Evolutionary conservation across 371 early-diverging fungal genomes (phyloP), one percentile per base, ranked within the genome.

Genomic region (Mucor ambiguus): DNA sequence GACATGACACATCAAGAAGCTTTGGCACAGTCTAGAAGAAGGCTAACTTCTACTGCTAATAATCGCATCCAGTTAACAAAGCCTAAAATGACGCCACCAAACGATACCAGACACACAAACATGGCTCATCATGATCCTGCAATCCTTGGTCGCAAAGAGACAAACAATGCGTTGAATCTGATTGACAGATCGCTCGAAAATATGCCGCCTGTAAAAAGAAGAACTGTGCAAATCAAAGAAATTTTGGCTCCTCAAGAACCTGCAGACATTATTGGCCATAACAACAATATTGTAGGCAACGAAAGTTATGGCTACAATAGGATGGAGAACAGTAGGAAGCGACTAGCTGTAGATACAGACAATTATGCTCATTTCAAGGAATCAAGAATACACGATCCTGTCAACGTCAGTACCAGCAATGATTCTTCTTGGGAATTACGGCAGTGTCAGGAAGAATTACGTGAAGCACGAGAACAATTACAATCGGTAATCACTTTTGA

Each of bases 211-310:
- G 2, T 32, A 10, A 44, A 38, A 58, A 58, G 64, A 64, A 24
- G 70, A 69, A 58, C 55, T 37, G 24, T 60, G 20, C 60, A 60
- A 43, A 9, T 30, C 16, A 60, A 29, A 11, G 60, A 60, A 20
- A 60, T 60, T 16, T 5, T 60, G n/a, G 28, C 52, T 5, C 16
- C 52, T 52, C 52, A 52, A 52, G 14, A 3, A 2, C 14, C 16
- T 14, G 16, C 26, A 48, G 52, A 52, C 12, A 14, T 26, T 1
- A 52, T 28, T 12, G 5, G 2, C 24, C 24, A 28, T 16, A 52
- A 22, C 26, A 22, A 3, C 22, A 52, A 26, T 28, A 4, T 26
- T 52, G 28, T 11, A 2, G 28, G 28, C 16, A 28, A 26, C 28
- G 16, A 28, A 3, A 11, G 3, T 18, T 18, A 41, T 28, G 6